Evolutionary conservation across 2,329 filamentous ascomycete genomes (phyloP).

Genomic region (Colletotrichum chlorophyti): DNA sequence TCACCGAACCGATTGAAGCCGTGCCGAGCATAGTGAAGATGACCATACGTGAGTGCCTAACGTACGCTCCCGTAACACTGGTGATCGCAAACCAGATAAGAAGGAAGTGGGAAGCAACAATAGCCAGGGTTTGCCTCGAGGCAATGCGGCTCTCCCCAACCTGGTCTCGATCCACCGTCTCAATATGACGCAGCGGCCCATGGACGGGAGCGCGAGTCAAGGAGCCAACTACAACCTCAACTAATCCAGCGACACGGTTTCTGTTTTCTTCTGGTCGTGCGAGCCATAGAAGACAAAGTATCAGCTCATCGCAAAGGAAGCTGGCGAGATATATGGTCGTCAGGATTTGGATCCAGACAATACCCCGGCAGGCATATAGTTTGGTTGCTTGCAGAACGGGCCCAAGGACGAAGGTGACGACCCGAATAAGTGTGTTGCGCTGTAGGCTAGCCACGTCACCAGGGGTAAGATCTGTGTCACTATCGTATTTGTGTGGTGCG

Average conservation of each 20-base stretch:
- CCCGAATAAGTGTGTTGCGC: neutral
- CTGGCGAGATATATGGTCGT: neutral
- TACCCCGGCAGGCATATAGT: neutral
- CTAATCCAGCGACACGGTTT: neutral
- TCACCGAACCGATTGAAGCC: neutral
- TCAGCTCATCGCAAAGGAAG: neutral
- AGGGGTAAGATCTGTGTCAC: neutral
- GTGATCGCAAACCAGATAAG: neutral
- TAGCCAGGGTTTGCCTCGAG: neutral
- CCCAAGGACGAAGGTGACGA: neutral
- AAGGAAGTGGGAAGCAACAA: neutral
- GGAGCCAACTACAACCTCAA: neutral
- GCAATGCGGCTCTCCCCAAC: neutral
- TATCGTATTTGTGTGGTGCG: neutral
- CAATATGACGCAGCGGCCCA: no score
- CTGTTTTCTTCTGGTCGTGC: neutral
- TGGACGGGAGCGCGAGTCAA: neutral
- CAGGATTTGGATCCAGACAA: neutral
- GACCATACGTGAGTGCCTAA: neutral
- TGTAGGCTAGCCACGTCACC: constrained; percentile 2
- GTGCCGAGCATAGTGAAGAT: neutral
- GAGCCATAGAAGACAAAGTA: neutral
- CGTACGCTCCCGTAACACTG: neutral
- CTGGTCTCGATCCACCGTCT: neutral
- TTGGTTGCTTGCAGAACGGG: neutral